phyloP scores from a whole-genome alignment of 306 rosid genomes.

The Quercus gilva region DNA sequence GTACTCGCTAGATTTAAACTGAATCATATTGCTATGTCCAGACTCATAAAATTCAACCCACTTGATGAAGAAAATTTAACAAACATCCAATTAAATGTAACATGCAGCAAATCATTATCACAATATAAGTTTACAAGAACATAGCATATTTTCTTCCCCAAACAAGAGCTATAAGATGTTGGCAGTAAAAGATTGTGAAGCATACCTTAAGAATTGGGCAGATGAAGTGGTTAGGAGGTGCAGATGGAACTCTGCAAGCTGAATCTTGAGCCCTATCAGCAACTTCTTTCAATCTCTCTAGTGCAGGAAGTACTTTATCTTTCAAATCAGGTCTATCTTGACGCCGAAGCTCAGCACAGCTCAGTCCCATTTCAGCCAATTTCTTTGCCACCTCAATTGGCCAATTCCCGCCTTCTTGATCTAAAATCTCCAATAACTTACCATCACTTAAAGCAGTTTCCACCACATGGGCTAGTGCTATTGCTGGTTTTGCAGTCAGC shows the following conservation, averaged over 20 bases:
- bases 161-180: not conserved
- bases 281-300: conserved; percentile 63
- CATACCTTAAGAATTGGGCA: conserved; percentile 91
- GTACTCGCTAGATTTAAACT: no score
- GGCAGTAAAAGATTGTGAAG: conserved; percentile 1
- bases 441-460: conserved; percentile 65
- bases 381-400: conserved; percentile 71
- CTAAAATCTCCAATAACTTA: conserved; percentile 53
- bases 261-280: conserved; percentile 51
- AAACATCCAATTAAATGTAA: no score
- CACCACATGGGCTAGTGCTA: conserved; percentile 66
- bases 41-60: no score
- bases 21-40: no score
- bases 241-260: conserved; percentile 34
- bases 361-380: conserved; percentile 68
- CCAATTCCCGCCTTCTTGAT: conserved; percentile 80
- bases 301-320: conserved; percentile 64
- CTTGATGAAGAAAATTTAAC: no score
- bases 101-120: no score
- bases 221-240: conserved; percentile 81
- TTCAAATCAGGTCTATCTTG: conserved; percentile 81
- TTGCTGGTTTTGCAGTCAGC: conserved; percentile 81
- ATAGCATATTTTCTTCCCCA: not conserved
- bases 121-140: not conserved
- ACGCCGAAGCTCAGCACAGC: conserved; percentile 84